Evolutionary conservation across 768 basidiomycete species (phyloP), one percentile per base, ranked within the genome.

Genomic region (Gymnopilus dilepis): DNA sequence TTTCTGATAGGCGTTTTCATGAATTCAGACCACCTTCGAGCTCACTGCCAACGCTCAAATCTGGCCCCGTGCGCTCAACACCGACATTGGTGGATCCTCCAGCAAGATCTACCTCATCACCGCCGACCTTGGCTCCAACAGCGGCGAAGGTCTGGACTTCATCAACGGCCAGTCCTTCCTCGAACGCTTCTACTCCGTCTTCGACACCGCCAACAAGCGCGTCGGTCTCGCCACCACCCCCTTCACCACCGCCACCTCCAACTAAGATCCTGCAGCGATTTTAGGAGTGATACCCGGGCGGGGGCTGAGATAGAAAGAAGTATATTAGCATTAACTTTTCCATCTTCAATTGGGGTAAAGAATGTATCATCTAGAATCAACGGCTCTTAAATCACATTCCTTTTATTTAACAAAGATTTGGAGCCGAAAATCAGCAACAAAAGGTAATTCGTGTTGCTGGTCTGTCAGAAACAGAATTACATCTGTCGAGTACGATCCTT

Each of bases 161-260:
- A 84, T 89, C 73, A 82, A 80, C 51, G 76, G 76, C 21, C 70
- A 61, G 59, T 55, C 66, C 51, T 75, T 75, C 72, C 72, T 77
- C 40, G 77, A 80, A 72, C 84, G 88, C n/a, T 89, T 85, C 81
- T 89, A 89, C 75, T 78, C 83, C 33, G 87, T 88, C 37, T 89
- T 75, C 67, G 88, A 90, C 68, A 86, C 87, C 47, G 71, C 78
- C 41, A 84, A 86, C 75, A 73, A 70, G 43, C 83, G 77, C 12
- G 78, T 88, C 60, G 86, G 87, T 26, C 76, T 88, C 59, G 86
- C 87, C 7, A 83, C 78, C 22, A 87, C 81, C 11, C 57, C 75
- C 7, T 83, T 77, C 72, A 88, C 88, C 0, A 61, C 66, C 13
- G 78, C 85, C 2, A 82, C 74, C 15, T 70, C 65, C 30, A 82